Base-by-base conservation (phyloP, 1,139 yeast species). In the Lodderomyces orthopsilosis region DNA sequence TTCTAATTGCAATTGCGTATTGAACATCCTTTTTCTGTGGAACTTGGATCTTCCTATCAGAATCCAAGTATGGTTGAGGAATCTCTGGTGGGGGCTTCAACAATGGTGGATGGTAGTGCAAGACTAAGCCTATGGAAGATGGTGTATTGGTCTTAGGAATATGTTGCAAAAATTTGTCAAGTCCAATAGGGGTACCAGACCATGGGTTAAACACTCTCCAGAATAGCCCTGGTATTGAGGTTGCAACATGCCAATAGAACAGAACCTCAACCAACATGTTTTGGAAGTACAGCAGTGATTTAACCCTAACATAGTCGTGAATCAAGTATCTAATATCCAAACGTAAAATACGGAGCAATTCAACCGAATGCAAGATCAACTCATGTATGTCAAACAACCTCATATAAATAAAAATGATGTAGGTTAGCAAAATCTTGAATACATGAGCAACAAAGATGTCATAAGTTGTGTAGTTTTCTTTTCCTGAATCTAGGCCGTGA, bases 41-140 rank as follows among this genome's bases (percentile, higher is more conserved):
- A 6, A 62, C 58, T 8, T 61, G 60, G 2, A 74, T 52, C 26
- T 55, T 58, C 38, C 66, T 68, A 36, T 71, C 69, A 2, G 65
- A 66, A 44, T 68, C 69, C 40, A 74, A 53, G 46, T 61, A 73
- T 0, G 78, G 77, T 37, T 59, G 61, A 1, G 79, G 79, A 7
- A 70, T 48, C 7, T 61, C 65, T 3, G 75, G 70, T 22, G 77
- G 76, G 18, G 60, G 49, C 2, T 50, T 42, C 2, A 54, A 40
- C 7, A 46, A 14, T 23, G 47, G 44, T 1, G 48, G 45, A 21
- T 53, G 48, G 15, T 48, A 38, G 14, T 52, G 47, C 21, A 60
- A 51, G 6, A 65, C 42, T 17, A 62, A 42, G 2, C 57, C 46
- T 6, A 58, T 43, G 10, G 62, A 53, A 8, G 40, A 37, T 5